Percentiles rank a stretch among this genome's conserved stretches.
These are phyloP conservation scores for Calonectria pseudoturangicola DNA, from an alignment of 2,329 filamentous ascomycete genomes.

Conservation along the genomic window DNA sequence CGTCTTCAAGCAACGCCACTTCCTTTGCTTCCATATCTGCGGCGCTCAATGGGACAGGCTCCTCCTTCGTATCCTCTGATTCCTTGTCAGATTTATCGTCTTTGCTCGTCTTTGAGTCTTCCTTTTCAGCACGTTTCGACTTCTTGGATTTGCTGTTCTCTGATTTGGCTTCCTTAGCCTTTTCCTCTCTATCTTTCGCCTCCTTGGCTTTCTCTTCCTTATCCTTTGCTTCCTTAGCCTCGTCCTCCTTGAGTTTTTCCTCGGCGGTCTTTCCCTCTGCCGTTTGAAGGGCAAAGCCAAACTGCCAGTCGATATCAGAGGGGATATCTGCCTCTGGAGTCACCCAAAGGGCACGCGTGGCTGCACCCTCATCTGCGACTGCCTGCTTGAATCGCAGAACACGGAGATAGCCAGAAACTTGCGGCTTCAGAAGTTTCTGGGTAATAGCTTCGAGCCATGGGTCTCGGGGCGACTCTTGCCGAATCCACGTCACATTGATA, in stretches of 20 bases:
- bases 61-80: slow-evolving; percentile 56
- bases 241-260: slow-evolving; percentile 41
- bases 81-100: slow-evolving; percentile 43
- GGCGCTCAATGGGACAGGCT: slow-evolving; percentile 62
- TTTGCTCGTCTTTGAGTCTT: slow-evolving; percentile 54
- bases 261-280: slow-evolving; percentile 38
- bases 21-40: slow-evolving; percentile 74
- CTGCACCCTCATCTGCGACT: slow-evolving; percentile 81
- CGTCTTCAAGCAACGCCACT: slow-evolving; percentile 68
- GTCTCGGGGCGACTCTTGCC: slow-evolving; percentile 82
- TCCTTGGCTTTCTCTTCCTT: slow-evolving; percentile 42
- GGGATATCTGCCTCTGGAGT: slow-evolving; percentile 80
- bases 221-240: slow-evolving; percentile 55
- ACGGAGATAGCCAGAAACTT: slow-evolving; percentile 76
- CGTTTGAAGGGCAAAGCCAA: slow-evolving; percentile 87
- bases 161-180: slow-evolving; percentile 16
- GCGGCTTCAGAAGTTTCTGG: slow-evolving; percentile 78
- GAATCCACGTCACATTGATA: slow-evolving; percentile 79
- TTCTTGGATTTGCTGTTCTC: slow-evolving; percentile 15
- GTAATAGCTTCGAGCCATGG: slow-evolving; percentile 85
- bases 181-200: slow-evolving; percentile 19
- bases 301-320: slow-evolving; percentile 88
- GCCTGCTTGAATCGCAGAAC: slow-evolving; percentile 87
- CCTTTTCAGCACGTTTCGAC: slow-evolving; percentile 19
- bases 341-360: slow-evolving; percentile 85